These are phyloP conservation scores for Sporothrix protearum DNA, from an alignment of 2,329 filamentous ascomycete genomes.

Conservation along the genomic window DNA sequence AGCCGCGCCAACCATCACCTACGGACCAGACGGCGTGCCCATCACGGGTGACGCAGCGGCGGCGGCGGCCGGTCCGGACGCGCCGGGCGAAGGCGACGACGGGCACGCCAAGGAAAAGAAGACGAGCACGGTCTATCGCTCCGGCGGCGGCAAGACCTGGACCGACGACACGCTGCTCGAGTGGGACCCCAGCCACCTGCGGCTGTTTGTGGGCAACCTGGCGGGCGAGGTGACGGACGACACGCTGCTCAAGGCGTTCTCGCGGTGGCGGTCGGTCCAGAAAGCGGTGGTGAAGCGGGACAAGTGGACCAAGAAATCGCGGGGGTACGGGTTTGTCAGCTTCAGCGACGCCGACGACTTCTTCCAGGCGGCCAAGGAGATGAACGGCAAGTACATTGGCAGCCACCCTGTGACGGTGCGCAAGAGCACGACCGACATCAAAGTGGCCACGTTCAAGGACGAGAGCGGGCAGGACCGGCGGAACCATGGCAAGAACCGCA, in stretches of 20 bases:
- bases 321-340: constrained; percentile 93
- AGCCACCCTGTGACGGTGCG: constrained; percentile 87
- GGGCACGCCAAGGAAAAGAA: constrained; percentile 52
- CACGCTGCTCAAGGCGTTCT: constrained; percentile 88
- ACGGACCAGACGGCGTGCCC: constrained; percentile 24
- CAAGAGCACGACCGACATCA: constrained; percentile 89
- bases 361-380: constrained; percentile 93
- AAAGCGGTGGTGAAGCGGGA: constrained; percentile 93
- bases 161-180: constrained; percentile 83
- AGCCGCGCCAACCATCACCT: constrained; percentile 29
- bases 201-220: constrained; percentile 93
- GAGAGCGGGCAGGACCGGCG: constrained; percentile 52
- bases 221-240: constrained; percentile 98
- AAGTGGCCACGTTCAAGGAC: constrained; percentile 66
- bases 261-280: constrained; percentile 79
- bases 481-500: constrained; percentile 32
- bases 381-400: constrained; percentile 99
- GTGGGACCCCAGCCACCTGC: constrained; percentile 93
- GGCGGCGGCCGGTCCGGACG: constrained; percentile 26
- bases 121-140: constrained; percentile 81
- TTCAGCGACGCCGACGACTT: constrained; percentile 95
- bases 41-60: constrained; percentile 29
- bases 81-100: constrained; percentile 41
- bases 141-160: constrained; percentile 91
- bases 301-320: constrained; percentile 93